phyloP scores from a whole-genome alignment of 1,284 basidiomycete genomes.

The Trichosporon inkin region DNA sequence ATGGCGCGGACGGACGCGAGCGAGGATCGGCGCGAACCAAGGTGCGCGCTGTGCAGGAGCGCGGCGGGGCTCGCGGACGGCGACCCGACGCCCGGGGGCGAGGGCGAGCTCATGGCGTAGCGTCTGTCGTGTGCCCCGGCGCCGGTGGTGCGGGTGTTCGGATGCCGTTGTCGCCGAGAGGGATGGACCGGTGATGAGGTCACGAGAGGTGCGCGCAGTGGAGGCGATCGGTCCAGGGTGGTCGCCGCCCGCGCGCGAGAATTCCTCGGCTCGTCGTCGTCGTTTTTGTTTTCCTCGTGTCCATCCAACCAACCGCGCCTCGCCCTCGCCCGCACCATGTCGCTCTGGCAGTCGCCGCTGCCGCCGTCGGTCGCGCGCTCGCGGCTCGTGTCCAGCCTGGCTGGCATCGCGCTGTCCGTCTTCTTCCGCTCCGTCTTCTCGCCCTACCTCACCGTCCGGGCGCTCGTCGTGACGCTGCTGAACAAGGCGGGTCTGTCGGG shows the following conservation, averaged over 20 bases:
- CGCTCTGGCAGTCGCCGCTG: slow-evolving; percentile 21
- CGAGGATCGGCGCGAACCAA: neutral
- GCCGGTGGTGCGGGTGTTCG: neutral
- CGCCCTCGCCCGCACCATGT: neutral
- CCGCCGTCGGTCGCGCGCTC: slow-evolving; percentile 28
- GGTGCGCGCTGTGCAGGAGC: neutral
- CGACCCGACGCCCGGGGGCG: slow-evolving; percentile 12
- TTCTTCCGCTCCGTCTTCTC: slow-evolving; percentile 32
- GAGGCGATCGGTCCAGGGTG: neutral
- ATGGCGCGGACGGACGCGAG: neutral
- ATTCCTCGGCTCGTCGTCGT: neutral
- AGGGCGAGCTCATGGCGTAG: slow-evolving; percentile 12
- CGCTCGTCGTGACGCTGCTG: slow-evolving; percentile 22
- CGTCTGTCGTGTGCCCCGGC: neutral
- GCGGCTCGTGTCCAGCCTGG: slow-evolving; percentile 41
- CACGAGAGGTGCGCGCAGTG: neutral
- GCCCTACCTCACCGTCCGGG: slow-evolving; percentile 33
- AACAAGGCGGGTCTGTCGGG: slow-evolving; percentile 20
- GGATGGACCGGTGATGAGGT: neutral
- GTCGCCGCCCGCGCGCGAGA: slow-evolving; percentile 3
- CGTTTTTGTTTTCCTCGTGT: neutral
- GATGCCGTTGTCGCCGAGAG: neutral
- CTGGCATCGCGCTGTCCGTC: slow-evolving; percentile 30
- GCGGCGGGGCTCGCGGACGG: slow-evolving; percentile 6
- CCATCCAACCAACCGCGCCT: neutral